These are phyloP conservation scores for Pleochaeta shiraiana DNA, from an alignment of 2,329 filamentous ascomycete species.

Conservation along the genomic window DNA sequence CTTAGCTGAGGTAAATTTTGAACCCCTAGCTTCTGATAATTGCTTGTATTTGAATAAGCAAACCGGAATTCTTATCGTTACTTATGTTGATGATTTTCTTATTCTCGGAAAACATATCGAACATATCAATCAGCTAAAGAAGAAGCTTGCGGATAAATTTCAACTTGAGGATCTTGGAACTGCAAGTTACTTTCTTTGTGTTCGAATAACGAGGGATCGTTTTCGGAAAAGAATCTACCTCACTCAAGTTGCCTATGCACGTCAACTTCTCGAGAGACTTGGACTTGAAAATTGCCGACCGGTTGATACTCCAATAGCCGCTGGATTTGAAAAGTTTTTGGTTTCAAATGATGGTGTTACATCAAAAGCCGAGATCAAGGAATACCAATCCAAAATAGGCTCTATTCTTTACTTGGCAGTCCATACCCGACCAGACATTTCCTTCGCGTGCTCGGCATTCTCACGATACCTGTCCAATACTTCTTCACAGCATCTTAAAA, in stretches of 20 bases:
- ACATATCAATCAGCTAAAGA: not conserved
- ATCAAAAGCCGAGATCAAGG: not conserved
- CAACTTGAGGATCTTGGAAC: not conserved
- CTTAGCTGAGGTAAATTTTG: not conserved
- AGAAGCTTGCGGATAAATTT: not conserved
- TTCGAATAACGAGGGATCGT: not conserved
- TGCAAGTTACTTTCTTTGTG: not conserved
- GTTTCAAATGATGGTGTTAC: not conserved
- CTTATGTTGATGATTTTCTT: not conserved
- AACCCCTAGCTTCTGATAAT: not conserved
- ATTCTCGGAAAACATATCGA: not conserved
- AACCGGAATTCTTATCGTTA: not conserved
- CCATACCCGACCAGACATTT: not conserved
- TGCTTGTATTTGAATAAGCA: not conserved
- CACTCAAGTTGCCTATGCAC: not conserved
- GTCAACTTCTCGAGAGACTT: not conserved
- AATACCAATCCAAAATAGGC: not conserved
- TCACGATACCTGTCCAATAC: not conserved
- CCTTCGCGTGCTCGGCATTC: not conserved
- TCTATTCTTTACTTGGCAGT: not conserved
- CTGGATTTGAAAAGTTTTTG: not conserved
- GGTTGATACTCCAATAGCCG: not conserved
- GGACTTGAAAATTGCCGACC: conserved; percentile 1
- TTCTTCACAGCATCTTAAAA: not conserved
- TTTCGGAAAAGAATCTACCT: not conserved